These are phyloP conservation scores for Penicillium coffeae DNA, from an alignment of 495 filamentous ascomycete species.

Conservation along the genomic window DNA sequence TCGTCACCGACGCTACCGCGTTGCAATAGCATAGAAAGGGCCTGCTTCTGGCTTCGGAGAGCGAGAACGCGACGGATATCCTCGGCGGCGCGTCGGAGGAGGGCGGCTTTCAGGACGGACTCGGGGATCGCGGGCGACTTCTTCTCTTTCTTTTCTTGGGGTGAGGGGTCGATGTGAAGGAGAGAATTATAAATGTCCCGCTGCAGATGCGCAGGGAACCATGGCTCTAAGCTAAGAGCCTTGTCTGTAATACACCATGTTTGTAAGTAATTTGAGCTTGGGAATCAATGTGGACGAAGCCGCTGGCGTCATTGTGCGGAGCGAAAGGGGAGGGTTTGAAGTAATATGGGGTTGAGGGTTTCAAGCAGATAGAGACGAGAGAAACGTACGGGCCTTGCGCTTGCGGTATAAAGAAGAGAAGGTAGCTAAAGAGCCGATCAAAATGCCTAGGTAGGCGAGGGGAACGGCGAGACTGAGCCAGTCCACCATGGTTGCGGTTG, in stretches of 20 bases:
- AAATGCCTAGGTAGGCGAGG: conserved; percentile 80
- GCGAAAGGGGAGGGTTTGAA: not conserved
- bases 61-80: conserved; percentile 88
- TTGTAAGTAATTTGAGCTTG: no score
- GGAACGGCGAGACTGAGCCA: conserved; percentile 78
- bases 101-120: conserved; percentile 81
- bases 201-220: conserved; percentile 86
- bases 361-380: not conserved
- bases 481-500: conserved; percentile 52
- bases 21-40: conserved; percentile 76
- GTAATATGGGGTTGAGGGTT: not conserved
- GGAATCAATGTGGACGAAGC: no score
- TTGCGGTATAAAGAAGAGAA: conserved; percentile 92
- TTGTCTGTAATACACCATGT: no score
- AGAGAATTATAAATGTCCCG: conserved; percentile 93
- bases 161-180: conserved; percentile 73
- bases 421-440: conserved; percentile 81
- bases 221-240: conserved; percentile 76
- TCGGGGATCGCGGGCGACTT: conserved; percentile 74
- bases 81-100: conserved; percentile 82
- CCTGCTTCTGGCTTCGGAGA: conserved; percentile 78
- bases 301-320: not conserved
- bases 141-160: conserved; percentile 58
- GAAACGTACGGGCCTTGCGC: conserved; percentile 75
- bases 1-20: conserved; percentile 94